Conservation (phyloP, 345 rosid genomes). For the Euclidium syriacum region DNA sequence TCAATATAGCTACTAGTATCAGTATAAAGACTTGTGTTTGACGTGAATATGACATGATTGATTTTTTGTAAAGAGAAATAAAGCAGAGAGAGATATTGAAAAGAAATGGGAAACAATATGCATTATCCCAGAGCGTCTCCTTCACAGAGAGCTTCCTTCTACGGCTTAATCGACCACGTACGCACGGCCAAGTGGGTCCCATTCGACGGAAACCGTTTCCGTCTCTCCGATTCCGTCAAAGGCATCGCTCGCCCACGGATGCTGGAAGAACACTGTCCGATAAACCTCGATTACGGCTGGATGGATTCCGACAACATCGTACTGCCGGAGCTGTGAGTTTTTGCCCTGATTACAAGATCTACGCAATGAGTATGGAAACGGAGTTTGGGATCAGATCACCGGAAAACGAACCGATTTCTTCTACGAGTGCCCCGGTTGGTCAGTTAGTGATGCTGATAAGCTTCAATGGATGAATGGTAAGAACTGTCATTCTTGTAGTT, state of each 20-base stretch:
- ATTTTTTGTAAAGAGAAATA: too few species aligned
- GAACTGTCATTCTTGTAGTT: conserved; percentile 78
- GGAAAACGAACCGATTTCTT: conserved; percentile 88
- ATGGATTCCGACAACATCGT: conserved; percentile 53
- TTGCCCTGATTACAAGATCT: conserved; percentile 54
- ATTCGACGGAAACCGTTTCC: conserved; percentile 79
- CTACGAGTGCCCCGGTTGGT: conserved; percentile 81
- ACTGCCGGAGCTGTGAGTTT: conserved; percentile 84
- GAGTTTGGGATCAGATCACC: conserved; percentile 91
- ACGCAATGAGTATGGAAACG: conserved; percentile 84
- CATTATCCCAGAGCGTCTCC: conserved; percentile 68
- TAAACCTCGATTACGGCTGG: conserved; percentile 87
- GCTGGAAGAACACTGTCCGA: conserved; percentile 72
- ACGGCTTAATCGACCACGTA: conserved; percentile 74
- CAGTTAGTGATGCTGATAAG: conserved; percentile 92
- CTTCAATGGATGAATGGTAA: conserved; percentile 72
- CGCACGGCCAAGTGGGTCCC: conserved; percentile 76
- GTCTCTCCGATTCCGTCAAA: conserved; percentile 43
- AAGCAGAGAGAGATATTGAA: too few species aligned
- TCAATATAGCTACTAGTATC: too few species aligned
- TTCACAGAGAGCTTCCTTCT: conserved; percentile 74
- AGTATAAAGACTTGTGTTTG: too few species aligned
- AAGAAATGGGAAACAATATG: too few species aligned
- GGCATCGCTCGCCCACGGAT: conserved; percentile 96
- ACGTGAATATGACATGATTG: too few species aligned